Evolutionary conservation across 495 filamentous ascomycete genomes (phyloP).

Genomic region (Copromyces sp.): DNA sequence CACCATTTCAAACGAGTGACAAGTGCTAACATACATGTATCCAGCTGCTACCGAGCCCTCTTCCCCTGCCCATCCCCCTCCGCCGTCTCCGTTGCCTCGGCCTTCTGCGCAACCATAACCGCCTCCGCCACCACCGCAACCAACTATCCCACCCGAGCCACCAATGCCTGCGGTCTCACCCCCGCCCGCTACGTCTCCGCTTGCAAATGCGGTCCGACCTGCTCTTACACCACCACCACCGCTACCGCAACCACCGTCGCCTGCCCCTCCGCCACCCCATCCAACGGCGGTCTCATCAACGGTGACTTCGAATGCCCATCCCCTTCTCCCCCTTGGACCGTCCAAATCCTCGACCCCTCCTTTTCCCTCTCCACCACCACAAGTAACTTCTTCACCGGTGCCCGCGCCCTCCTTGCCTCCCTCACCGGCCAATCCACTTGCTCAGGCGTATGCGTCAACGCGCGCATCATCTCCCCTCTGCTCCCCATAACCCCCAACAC

Average conservation of each 20-base stretch:
- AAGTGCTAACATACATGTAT: not conserved
- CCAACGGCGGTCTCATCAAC: constrained; percentile 3
- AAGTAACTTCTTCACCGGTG: not conserved
- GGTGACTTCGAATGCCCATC: constrained; percentile 17
- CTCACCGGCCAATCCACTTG: not conserved
- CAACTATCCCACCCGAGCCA: constrained; percentile 15
- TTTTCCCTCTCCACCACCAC: constrained; percentile 2
- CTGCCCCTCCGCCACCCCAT: constrained; percentile 3
- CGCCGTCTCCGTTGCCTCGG: constrained; percentile 8
- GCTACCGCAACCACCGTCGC: not conserved
- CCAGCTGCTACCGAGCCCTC: constrained; percentile 15
- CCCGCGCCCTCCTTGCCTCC: not conserved
- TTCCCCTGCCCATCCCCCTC: constrained; percentile 12
- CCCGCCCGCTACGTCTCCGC: constrained; percentile 14
- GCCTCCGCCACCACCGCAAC: constrained; percentile 9
- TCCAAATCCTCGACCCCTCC: constrained; percentile 9
- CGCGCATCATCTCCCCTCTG: not conserved
- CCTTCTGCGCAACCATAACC: constrained; percentile 15
- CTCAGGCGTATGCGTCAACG: not conserved
- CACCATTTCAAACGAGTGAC: not conserved
- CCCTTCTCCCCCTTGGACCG: constrained; percentile 8
- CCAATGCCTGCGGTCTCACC: constrained; percentile 8
- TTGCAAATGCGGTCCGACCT: constrained; percentile 13
- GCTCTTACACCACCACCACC: constrained; percentile 1
- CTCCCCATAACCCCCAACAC: constrained; percentile 1